These are phyloP conservation scores for Kalanchoe fedtschenkoi DNA, from an alignment of 164 flowering plant genomes.

Conservation along the genomic window DNA sequence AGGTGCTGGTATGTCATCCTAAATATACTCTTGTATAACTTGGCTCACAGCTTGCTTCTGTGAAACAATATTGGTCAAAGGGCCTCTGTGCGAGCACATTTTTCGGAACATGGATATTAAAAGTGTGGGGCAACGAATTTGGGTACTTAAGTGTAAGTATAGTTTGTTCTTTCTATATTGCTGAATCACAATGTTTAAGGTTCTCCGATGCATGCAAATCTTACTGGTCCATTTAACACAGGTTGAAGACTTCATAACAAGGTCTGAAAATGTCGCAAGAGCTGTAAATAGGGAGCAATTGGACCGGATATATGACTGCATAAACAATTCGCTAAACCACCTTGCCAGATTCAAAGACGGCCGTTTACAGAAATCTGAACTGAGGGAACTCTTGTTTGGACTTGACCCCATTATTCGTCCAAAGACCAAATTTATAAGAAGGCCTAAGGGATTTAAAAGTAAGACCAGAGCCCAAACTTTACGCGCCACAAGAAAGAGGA, in stretches of 20 bases:
- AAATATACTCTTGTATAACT: neutral
- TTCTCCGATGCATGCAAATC: neutral
- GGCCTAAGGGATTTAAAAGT: neutral
- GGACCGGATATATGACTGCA: neutral
- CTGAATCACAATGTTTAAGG: neutral
- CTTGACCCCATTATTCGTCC: neutral
- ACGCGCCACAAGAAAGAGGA: neutral
- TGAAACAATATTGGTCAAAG: conserved; percentile 2
- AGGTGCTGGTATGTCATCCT: neutral
- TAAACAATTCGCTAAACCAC: conserved; percentile 1
- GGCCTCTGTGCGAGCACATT: conserved; percentile 4
- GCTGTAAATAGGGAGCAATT: conserved; percentile 4
- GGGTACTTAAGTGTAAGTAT: conserved; percentile 2
- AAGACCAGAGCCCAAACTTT: neutral
- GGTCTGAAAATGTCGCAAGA: neutral
- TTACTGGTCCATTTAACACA: neutral
- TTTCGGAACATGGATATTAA: conserved; percentile 1
- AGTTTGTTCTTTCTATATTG: neutral
- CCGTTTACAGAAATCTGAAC: neutral
- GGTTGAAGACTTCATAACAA: conserved; percentile 4
- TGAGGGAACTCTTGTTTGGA: conserved; percentile 1
- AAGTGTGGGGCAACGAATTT: neutral
- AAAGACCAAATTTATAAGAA: neutral
- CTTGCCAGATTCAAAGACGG: neutral
- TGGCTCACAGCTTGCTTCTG: conserved; percentile 4